Evolutionary conservation across 2,329 filamentous ascomycete species (phyloP).

Genomic region (Stagonosporopsis cucurbitacearum): DNA sequence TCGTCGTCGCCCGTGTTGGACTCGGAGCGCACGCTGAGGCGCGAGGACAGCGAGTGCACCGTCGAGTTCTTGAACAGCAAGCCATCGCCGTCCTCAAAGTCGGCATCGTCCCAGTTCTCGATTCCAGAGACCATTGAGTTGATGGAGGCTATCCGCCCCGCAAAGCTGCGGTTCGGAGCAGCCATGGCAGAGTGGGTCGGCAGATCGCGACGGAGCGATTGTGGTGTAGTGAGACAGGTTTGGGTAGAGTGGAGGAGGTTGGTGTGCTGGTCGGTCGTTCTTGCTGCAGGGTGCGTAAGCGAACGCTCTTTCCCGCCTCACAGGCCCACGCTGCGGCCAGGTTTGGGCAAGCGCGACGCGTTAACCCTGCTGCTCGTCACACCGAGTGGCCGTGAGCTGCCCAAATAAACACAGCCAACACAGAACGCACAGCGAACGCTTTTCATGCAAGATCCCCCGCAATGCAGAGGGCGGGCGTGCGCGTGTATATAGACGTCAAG

Average conservation of each 20-base stretch:
- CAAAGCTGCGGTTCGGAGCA: constrained; percentile 46
- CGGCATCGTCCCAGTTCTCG: constrained; percentile 69
- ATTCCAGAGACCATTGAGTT: constrained; percentile 62
- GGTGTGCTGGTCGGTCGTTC: constrained; percentile 22
- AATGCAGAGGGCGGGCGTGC: constrained; percentile 5
- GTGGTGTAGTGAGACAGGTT: constrained; percentile 21
- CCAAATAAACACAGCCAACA: constrained; percentile 12
- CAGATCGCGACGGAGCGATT: constrained; percentile 19
- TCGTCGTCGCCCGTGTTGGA: constrained; percentile 80
- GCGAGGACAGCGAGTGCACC: constrained; percentile 77
- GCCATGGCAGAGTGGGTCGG: constrained; percentile 39
- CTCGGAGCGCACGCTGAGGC: constrained; percentile 83
- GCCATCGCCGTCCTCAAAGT: constrained; percentile 58
- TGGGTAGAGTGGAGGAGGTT: constrained; percentile 19
- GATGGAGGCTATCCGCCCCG: constrained; percentile 56
- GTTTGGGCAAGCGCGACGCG: constrained; percentile 5
- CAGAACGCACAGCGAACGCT: constrained; percentile 10
- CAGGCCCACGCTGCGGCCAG: constrained; percentile 15
- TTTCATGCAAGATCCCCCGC: constrained; percentile 10
- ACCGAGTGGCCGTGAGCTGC: constrained; percentile 6
- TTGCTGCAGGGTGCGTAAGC: constrained; percentile 21
- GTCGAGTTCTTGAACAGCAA: constrained; percentile 77
- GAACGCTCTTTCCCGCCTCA: constrained; percentile 11
- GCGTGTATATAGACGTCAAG: constrained; percentile 11
- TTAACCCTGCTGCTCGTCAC: constrained; percentile 13